Evolutionary conservation across 2,329 filamentous ascomycete genomes (phyloP).

Genomic region (Domatiomyces globalis): DNA sequence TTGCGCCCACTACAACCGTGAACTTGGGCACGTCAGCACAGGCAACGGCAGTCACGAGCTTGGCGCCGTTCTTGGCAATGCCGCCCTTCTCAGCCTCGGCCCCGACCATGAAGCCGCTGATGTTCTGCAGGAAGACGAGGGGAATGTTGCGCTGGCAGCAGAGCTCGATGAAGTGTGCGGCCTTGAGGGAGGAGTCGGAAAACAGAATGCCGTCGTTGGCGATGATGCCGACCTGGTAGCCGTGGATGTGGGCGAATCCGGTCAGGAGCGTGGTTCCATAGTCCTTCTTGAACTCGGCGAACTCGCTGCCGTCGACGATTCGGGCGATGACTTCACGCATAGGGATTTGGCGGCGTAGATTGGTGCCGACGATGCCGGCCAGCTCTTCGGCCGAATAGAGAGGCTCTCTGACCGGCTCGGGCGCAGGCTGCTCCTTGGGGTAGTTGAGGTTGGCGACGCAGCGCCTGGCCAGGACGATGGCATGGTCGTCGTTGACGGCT

Average conservation of each 20-base stretch:
- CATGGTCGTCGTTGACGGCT: slow-evolving; percentile 86
- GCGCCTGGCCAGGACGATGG: slow-evolving; percentile 68
- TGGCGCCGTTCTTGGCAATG: slow-evolving; percentile 95
- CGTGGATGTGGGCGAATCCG: slow-evolving; percentile 79
- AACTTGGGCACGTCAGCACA: slow-evolving; percentile 94
- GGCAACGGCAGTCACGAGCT: slow-evolving; percentile 87
- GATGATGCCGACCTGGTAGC: slow-evolving; percentile 79
- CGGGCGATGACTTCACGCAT: slow-evolving; percentile 85
- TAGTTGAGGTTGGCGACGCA: slow-evolving; percentile 85
- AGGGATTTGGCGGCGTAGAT: slow-evolving; percentile 70
- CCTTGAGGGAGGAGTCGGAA: slow-evolving; percentile 76
- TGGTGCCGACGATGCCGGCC: slow-evolving; percentile 76
- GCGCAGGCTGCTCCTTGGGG: slow-evolving; percentile 39
- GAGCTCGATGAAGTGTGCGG: slow-evolving; percentile 91
- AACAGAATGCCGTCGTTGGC: slow-evolving; percentile 96
- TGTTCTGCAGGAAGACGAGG: slow-evolving; percentile 89
- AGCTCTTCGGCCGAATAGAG: slow-evolving; percentile 69
- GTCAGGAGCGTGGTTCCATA: slow-evolving; percentile 85
- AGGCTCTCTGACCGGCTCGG: slow-evolving; percentile 51
- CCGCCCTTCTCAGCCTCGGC: slow-evolving; percentile 81
- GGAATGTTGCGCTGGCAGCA: slow-evolving; percentile 83
- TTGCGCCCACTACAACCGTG: slow-evolving; percentile 87
- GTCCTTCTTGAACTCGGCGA: slow-evolving; percentile 86
- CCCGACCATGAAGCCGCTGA: slow-evolving; percentile 96
- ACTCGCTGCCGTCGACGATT: slow-evolving; percentile 78